Evolutionary conservation across 192 early-diverging fungal genomes (phyloP).

Genomic region (Linnemannia schmuckeri): DNA sequence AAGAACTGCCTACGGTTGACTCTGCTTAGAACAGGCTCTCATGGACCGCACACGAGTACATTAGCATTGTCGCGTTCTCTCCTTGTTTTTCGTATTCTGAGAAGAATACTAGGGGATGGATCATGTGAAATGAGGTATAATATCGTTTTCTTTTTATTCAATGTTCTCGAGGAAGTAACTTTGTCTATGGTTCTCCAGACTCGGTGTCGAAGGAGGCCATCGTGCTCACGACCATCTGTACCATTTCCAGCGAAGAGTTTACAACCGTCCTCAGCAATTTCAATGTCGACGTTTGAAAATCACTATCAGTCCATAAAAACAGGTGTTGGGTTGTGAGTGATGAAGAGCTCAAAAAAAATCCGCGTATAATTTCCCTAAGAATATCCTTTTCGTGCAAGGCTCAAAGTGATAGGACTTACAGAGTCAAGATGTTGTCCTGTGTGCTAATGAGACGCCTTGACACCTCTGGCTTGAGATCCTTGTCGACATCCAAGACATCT

Average conservation of each 20-base stretch:
- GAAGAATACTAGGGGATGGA: no score
- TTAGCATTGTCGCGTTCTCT: no score
- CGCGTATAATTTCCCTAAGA: background rate
- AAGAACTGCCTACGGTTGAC: no score
- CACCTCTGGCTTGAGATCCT: slow-evolving; percentile 54
- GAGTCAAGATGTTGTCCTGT: slow-evolving; percentile 30
- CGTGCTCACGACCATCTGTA: slow-evolving; percentile 49
- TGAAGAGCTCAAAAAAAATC: background rate
- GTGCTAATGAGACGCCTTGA: slow-evolving; percentile 43
- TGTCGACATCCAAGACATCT: slow-evolving; percentile 52
- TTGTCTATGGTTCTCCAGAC: slow-evolving; percentile 8
- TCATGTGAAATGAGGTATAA: background rate
- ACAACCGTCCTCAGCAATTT: slow-evolving; percentile 48
- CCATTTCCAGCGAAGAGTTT: slow-evolving; percentile 54
- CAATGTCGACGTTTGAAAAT: slow-evolving; percentile 48
- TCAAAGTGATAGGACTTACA: slow-evolving; percentile 16
- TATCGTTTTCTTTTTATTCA: background rate
- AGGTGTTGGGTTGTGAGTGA: background rate
- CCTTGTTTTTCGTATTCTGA: no score
- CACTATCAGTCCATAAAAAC: slow-evolving; percentile 12
- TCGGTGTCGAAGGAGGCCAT: slow-evolving; percentile 49
- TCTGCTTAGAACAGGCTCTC: no score
- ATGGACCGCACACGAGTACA: no score
- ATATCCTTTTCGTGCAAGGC: background rate
- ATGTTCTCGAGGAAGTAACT: background rate